phyloP scores from a whole-genome alignment of 345 rosid genomes.

The Gossypium bickii region DNA sequence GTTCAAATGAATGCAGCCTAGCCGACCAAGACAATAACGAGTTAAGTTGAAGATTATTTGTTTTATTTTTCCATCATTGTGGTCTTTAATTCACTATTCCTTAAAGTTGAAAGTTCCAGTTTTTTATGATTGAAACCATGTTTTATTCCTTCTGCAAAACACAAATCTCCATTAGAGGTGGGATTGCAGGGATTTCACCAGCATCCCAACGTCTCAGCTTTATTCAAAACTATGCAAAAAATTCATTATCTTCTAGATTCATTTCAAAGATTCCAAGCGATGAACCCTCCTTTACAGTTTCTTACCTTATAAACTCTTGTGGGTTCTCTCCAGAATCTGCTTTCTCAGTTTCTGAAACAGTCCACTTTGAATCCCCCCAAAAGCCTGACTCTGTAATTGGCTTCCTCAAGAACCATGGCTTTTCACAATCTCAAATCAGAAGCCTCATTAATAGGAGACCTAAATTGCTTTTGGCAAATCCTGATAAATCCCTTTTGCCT shows the following conservation, averaged over 20 bases:
- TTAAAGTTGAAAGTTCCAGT: not conserved
- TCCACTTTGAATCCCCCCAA: not conserved
- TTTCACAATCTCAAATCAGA: constrained; percentile 13
- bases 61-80: not conserved
- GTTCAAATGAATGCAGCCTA: not conserved
- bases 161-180: not conserved
- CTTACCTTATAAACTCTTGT: constrained; percentile 6
- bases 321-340: constrained; percentile 9
- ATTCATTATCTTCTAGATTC: not conserved
- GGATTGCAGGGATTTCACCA: not conserved
- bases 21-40: not conserved
- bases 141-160: not conserved
- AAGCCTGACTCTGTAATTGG: not conserved
- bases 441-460: not conserved
- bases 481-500: constrained; percentile 10
- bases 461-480: not conserved
- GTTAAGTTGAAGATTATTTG: not conserved
- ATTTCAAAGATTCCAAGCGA: not conserved
- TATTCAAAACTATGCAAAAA: not conserved
- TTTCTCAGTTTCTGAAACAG: not conserved
- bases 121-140: not conserved
- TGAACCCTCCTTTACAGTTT: not conserved
- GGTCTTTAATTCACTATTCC: not conserved
- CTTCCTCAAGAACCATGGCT: constrained; percentile 8
- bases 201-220: not conserved